phyloP scores from a whole-genome alignment of 2,329 filamentous ascomycete species.

The Xylariaceae sp. region DNA sequence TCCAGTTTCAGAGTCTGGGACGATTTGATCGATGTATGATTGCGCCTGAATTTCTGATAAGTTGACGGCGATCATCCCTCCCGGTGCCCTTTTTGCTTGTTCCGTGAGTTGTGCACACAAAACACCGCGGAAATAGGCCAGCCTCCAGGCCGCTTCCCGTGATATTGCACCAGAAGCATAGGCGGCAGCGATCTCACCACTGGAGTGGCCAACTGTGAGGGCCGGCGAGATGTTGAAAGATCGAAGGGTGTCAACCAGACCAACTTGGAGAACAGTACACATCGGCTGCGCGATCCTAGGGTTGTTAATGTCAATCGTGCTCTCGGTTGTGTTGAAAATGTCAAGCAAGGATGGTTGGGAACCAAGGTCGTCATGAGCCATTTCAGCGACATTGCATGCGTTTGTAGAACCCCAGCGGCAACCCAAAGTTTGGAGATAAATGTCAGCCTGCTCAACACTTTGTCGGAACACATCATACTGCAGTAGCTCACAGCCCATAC shows the following conservation, averaged over 20 bases:
- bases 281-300: constrained; percentile 13
- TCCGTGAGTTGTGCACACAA: constrained; percentile 15
- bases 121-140: constrained; percentile 36
- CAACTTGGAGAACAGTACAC: constrained; percentile 33
- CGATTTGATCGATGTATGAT: constrained; percentile 10
- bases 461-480: constrained; percentile 7
- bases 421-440: constrained; percentile 7
- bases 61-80: constrained; percentile 17
- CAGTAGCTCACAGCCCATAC: constrained; percentile 37
- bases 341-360: constrained; percentile 13
- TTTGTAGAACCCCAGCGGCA: constrained; percentile 11
- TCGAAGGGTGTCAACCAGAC: constrained; percentile 36
- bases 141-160: constrained; percentile 29
- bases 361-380: too few relatives aligned
- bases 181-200: constrained; percentile 40
- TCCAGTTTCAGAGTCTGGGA: constrained; percentile 3
- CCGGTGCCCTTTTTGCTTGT: constrained; percentile 1
- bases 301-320: constrained; percentile 9
- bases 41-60: constrained; percentile 9
- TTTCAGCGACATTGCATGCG: constrained; percentile 9
- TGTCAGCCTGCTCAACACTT: constrained; percentile 11
- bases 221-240: constrained; percentile 27
- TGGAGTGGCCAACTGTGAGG: constrained; percentile 38
- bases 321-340: constrained; percentile 5
- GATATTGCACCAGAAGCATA: constrained; percentile 33